Conservation (phyloP, 1,139 yeast species). For the Blastobotrys serpentis region DNA sequence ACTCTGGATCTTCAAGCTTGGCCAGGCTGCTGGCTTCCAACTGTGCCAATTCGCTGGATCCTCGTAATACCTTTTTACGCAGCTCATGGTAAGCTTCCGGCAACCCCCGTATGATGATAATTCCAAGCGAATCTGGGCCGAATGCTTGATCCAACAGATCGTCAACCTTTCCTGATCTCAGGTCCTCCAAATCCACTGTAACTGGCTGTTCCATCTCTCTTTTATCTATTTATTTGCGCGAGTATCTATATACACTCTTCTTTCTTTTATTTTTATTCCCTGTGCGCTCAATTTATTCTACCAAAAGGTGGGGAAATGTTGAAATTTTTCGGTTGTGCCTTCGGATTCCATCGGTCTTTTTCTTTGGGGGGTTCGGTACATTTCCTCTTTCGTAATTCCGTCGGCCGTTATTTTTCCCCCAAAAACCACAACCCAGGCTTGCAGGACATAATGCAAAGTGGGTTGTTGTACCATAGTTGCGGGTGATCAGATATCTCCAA, state of each 20-base stretch:
- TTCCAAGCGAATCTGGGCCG: constrained; percentile 58
- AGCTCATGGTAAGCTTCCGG: constrained; percentile 44
- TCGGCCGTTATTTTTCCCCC: too few species aligned
- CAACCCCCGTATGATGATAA: constrained; percentile 49
- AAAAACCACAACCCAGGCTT: too few species aligned
- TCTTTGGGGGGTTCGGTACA: background rate
- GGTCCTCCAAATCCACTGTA: constrained; percentile 41
- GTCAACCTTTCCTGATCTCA: constrained; percentile 41
- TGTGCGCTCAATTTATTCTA: background rate
- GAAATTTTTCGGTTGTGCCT: background rate
- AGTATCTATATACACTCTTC: too few species aligned
- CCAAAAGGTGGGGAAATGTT: background rate
- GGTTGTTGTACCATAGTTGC: too few species aligned
- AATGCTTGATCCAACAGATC: constrained; percentile 47
- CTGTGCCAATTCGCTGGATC: constrained; percentile 49
- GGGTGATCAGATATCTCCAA: too few species aligned
- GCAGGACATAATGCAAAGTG: too few species aligned
- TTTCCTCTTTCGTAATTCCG: background rate
- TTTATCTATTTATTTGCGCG: background rate
- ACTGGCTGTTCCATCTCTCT: constrained; percentile 16
- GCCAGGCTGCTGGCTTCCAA: constrained; percentile 42
- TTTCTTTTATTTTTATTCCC: background rate
- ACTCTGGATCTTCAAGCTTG: constrained; percentile 49
- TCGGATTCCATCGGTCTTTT: constrained; percentile 3
- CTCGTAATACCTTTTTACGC: constrained; percentile 46